phyloP scores from a whole-genome alignment of 257 asterid species.

The Jaltomata sinuosa region DNA sequence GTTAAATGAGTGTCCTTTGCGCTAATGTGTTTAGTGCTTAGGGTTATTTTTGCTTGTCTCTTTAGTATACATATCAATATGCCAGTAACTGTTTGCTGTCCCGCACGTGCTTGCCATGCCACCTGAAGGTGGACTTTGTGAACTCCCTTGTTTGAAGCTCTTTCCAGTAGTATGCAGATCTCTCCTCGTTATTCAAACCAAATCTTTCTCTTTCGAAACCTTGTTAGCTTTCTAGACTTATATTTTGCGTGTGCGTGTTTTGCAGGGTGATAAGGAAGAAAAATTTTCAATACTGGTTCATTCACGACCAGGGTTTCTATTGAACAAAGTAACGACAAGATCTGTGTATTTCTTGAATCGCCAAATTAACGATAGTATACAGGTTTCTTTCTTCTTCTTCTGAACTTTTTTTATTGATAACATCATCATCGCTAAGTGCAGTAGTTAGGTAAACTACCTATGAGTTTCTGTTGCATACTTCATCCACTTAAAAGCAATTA shows the following conservation, averaged over 20 bases:
- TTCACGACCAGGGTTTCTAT: constrained; percentile 88
- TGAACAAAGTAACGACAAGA: constrained; percentile 69
- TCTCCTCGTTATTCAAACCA: neutral
- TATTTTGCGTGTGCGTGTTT: constrained; percentile 9
- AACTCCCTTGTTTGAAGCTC: neutral
- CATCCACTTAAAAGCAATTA: neutral
- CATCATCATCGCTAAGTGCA: neutral
- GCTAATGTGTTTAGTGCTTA: neutral
- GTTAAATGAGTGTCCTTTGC: neutral
- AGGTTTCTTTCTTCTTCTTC: constrained; percentile 43
- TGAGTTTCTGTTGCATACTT: neutral
- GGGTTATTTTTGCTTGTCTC: neutral
- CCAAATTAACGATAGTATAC: constrained; percentile 79
- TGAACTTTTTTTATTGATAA: neutral
- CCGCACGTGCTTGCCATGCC: neutral
- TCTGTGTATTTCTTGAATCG: constrained; percentile 66
- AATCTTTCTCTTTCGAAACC: neutral
- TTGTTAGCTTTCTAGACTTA: neutral
- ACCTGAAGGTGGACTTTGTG: neutral
- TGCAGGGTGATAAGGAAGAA: constrained; percentile 71
- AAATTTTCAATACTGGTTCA: constrained; percentile 83
- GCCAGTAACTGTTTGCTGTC: neutral
- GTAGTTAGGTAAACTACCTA: neutral
- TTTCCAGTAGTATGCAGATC: neutral
- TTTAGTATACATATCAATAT: neutral